These are phyloP conservation scores for Neltuma alba DNA, from an alignment of 306 rosid genomes.

Conservation along the genomic window DNA sequence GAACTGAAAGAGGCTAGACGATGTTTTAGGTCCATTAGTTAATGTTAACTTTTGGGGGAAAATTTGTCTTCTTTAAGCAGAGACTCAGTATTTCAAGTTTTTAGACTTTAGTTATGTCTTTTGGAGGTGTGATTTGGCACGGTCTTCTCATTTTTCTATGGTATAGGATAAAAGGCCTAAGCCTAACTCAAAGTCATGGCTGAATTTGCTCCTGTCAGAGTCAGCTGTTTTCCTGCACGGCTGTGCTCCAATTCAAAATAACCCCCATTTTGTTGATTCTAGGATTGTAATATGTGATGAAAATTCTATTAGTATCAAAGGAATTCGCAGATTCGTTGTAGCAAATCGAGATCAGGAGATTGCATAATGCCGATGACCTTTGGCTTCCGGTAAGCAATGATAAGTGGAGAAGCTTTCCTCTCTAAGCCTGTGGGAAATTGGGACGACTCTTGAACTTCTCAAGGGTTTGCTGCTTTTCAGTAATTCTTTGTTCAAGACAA, in stretches of 20 bases:
- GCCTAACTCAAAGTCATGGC: neutral
- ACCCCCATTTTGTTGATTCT: neutral
- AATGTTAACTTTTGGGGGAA: neutral
- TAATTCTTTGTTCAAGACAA: neutral
- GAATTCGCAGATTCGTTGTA: neutral
- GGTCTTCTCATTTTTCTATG: neutral
- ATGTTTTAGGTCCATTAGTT: constrained; percentile 10
- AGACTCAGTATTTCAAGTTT: neutral
- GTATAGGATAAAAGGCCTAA: neutral
- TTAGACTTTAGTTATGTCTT: neutral
- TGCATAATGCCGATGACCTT: neutral
- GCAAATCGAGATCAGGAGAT: neutral
- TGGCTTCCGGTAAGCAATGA: neutral
- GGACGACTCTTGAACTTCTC: neutral
- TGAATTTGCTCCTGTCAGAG: neutral
- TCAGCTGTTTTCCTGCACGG: neutral
- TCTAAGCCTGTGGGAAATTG: neutral
- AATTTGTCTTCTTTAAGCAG: no score
- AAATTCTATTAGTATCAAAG: no score
- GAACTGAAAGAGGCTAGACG: constrained; percentile 1
- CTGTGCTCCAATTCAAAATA: neutral
- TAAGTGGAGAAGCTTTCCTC: neutral
- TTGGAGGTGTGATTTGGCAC: neutral
- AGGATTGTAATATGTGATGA: neutral
- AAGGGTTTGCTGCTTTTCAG: neutral